A percentile compares a stretch with the other conserved stretches of the same genome.
These are phyloP conservation scores for Spongiforma sp. DNA, from an alignment of 1,284 basidiomycete species.

Conservation along the genomic window DNA sequence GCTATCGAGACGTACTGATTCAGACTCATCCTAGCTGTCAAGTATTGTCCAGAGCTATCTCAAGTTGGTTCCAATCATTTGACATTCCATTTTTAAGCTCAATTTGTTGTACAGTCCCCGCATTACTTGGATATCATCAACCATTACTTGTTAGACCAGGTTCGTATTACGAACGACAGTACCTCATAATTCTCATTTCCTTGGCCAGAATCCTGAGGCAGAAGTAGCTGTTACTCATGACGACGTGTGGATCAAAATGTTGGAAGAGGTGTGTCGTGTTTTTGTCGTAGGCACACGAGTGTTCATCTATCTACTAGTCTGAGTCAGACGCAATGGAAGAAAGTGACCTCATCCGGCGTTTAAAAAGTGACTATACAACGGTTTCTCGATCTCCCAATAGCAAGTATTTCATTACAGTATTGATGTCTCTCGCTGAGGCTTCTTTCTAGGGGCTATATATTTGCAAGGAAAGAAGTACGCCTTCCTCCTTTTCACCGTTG, in stretches of 20 bases:
- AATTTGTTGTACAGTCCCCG: not conserved
- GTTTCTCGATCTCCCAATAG: not conserved
- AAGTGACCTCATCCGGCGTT: not conserved
- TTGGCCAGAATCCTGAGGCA: not conserved
- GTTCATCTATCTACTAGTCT: not conserved
- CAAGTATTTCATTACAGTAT: not conserved
- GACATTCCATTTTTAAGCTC: not conserved
- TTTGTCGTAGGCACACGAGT: not conserved
- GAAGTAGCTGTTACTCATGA: constrained; percentile 4
- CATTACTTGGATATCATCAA: constrained; percentile 8
- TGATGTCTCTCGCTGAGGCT: not conserved
- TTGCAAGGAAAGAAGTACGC: not conserved
- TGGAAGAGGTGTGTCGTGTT: not conserved
- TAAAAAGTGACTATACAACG: constrained; percentile 1
- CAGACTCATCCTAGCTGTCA: not conserved
- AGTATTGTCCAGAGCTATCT: not conserved
- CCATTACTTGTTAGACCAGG: constrained; percentile 7
- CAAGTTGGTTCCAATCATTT: not conserved
- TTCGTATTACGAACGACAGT: not conserved
- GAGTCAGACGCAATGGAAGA: not conserved
- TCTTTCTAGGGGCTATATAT: not conserved
- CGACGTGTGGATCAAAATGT: constrained; percentile 1
- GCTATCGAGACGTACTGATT: not conserved
- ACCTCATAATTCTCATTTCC: not conserved
- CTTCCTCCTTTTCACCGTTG: too few species aligned